phyloP scores from a whole-genome alignment of 1,284 basidiomycete species.

The Ganoderma boninense region DNA sequence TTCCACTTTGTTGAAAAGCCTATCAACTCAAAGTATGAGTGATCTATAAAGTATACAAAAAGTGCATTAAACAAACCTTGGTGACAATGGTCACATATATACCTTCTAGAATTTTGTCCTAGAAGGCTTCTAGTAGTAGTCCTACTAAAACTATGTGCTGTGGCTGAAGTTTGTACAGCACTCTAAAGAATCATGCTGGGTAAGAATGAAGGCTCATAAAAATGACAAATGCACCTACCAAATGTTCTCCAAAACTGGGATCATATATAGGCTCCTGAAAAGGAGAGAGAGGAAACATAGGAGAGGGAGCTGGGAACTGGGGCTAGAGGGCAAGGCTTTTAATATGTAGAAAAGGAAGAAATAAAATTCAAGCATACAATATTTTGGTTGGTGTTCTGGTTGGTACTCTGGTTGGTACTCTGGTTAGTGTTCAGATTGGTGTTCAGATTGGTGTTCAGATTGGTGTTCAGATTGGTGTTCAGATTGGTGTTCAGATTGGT shows the following conservation, averaged over 20 bases:
- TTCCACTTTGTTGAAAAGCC: conserved; percentile 6
- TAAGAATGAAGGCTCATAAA: neutral
- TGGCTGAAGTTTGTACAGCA: conserved; percentile 11
- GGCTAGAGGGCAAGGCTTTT: neutral
- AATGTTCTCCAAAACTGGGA: conserved; percentile 4
- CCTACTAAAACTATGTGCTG: conserved; percentile 7
- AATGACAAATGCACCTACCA: neutral
- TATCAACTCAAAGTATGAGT: neutral
- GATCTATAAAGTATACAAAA: neutral
- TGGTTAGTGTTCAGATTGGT: neutral
- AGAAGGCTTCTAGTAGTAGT: neutral
- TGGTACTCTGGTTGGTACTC: neutral
- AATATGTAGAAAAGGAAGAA: neutral
- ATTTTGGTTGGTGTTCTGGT: neutral
- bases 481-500: neutral
- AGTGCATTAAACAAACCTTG: neutral
- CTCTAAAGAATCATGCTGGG: neutral
- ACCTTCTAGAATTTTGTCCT: neutral
- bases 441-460: neutral
- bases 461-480: neutral
- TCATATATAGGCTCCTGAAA: neutral
- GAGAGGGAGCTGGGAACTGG: neutral
- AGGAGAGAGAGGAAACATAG: neutral
- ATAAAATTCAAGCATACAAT: neutral
- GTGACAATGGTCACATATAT: neutral